Percentiles rank a stretch among this genome's conserved stretches.
Conservation (phyloP, 805 yeast species). For the Ascoidea asiatica region DNA sequence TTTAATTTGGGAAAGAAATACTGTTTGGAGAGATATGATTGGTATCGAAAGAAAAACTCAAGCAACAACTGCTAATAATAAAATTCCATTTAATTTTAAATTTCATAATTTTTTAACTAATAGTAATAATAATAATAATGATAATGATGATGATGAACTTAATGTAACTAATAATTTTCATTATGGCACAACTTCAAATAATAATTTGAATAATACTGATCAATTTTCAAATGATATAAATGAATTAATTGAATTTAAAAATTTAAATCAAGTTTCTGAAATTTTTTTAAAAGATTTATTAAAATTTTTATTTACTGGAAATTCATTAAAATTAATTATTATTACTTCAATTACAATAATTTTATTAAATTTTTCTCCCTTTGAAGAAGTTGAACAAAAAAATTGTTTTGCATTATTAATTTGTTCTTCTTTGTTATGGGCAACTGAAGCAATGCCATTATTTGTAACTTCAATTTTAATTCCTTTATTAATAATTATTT, state of each 20-base stretch:
- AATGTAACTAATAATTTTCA: conserved; percentile 6
- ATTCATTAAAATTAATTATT: conserved; percentile 28
- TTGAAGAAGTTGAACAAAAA: conserved; percentile 40
- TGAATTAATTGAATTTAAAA: too few relatives aligned
- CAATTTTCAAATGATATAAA: background rate
- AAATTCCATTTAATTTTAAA: conserved; percentile 13
- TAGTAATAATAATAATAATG: conserved; percentile 12
- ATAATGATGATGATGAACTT: conserved; percentile 10
- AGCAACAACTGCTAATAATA: conserved; percentile 38
- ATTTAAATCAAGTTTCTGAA: too few relatives aligned
- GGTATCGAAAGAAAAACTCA: conserved; percentile 80
- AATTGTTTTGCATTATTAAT: conserved; percentile 77
- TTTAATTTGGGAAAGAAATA: conserved; percentile 93
- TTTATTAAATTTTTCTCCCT: conserved; percentile 36
- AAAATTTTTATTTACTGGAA: background rate
- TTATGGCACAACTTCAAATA: too few relatives aligned
- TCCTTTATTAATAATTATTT: conserved; percentile 67
- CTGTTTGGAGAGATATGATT: conserved; percentile 96
- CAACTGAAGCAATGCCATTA: conserved; percentile 86
- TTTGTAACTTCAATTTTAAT: conserved; percentile 79
- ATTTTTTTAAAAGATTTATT: too few relatives aligned
- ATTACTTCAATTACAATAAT: conserved; percentile 35
- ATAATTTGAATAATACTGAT: background rate
- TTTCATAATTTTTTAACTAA: conserved; percentile 13
- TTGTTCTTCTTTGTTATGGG: conserved; percentile 83